Evolutionary conservation across 164 flowering plant genomes (phyloP).

Genomic region (Sextonia rubra): DNA sequence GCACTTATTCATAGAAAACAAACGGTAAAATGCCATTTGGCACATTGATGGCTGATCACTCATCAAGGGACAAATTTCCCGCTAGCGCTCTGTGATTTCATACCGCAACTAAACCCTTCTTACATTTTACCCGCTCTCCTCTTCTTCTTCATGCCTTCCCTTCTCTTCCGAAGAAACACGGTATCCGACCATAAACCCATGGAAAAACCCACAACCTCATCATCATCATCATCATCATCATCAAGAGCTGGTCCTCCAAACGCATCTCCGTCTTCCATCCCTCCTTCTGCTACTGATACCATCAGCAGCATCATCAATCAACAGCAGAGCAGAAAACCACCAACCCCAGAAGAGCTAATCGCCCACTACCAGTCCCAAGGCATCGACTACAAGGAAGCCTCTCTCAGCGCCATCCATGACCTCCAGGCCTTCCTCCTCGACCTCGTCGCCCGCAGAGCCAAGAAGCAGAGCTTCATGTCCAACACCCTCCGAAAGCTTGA

Average conservation of each 20-base stretch:
- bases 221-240: no score
- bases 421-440: conserved; percentile 49
- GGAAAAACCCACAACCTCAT: background rate
- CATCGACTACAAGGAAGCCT: conserved; percentile 48
- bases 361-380: conserved; percentile 70
- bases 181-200: no score
- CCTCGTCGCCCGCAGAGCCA: conserved; percentile 28
- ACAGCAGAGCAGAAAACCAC: conserved; percentile 31
- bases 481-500: conserved; percentile 51
- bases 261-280: background rate
- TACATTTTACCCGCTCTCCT: no score
- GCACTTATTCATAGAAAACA: no score
- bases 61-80: no score
- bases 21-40: no score
- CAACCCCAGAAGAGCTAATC: conserved; percentile 57
- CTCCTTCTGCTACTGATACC: background rate
- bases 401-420: conserved; percentile 68
- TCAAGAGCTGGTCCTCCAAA: no score
- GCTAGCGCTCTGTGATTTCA: no score
- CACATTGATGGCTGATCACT: no score
- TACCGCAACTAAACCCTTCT: no score
- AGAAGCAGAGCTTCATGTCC: conserved; percentile 33
- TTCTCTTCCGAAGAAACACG: no score
- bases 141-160: no score
- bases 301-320: background rate